phyloP scores from a whole-genome alignment of 306 rosid genomes.

The Vachellia collinsii region DNA sequence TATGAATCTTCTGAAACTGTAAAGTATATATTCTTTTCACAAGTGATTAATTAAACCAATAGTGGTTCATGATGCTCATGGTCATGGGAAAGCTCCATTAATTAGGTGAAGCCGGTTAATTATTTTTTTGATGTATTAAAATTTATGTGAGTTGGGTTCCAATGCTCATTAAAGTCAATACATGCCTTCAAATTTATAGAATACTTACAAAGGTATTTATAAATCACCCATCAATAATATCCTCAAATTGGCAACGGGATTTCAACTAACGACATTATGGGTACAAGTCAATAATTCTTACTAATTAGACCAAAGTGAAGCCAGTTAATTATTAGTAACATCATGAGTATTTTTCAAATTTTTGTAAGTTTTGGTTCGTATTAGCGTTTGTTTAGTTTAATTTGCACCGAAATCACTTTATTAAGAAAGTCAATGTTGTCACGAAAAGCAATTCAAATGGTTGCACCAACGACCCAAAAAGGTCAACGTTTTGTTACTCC shows the following conservation, averaged over 20 bases:
- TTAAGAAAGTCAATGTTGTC: not conserved
- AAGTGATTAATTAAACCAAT: not conserved
- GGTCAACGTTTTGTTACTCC: not conserved
- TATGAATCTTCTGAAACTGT: not conserved
- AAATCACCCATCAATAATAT: no score
- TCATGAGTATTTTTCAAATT: no score
- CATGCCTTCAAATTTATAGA: no score
- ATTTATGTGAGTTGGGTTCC: no score
- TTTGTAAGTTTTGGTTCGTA: not conserved
- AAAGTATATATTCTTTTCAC: not conserved
- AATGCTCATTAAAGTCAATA: no score
- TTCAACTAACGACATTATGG: no score
- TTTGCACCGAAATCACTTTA: not conserved
- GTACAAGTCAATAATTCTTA: no score
- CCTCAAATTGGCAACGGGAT: no score
- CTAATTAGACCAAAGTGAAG: no score
- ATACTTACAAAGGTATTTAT: no score
- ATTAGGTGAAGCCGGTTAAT: not conserved
- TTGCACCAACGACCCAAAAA: not conserved
- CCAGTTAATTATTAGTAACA: no score
- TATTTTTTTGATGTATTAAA: no score
- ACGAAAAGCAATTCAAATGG: not conserved
- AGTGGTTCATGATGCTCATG: not conserved
- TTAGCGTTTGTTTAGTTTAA: not conserved
- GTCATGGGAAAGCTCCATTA: not conserved